Conservation (phyloP, 140 eudicot species). For the Ambrosia hybrid region DNA sequence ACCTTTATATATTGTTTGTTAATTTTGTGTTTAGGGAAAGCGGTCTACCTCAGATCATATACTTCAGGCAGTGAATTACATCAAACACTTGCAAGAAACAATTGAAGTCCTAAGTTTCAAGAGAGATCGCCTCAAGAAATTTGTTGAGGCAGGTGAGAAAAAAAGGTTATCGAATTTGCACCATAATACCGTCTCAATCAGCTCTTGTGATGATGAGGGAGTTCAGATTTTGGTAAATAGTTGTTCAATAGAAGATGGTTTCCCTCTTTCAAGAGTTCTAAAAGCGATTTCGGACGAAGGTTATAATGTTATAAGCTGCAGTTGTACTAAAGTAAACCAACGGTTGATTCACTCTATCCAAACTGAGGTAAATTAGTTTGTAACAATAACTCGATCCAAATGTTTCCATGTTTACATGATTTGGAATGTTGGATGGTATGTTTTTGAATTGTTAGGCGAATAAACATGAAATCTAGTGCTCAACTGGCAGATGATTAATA, state of each 20-base stretch:
- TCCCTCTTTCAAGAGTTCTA: constrained; percentile 52
- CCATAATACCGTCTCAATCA: constrained; percentile 36
- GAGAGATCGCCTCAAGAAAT: constrained; percentile 47
- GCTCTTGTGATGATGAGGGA: constrained; percentile 29
- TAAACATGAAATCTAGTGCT: constrained; percentile 9
- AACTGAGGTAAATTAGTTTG: constrained; percentile 46
- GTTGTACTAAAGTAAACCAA: constrained; percentile 43
- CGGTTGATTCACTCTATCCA: constrained; percentile 47
- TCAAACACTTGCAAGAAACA: constrained; percentile 46
- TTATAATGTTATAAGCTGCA: constrained; percentile 35
- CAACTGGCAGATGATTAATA: background rate
- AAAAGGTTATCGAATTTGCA: too few relatives aligned
- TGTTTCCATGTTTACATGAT: constrained; percentile 1
- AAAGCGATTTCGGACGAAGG: constrained; percentile 40
- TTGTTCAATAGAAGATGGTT: constrained; percentile 39
- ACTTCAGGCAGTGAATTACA: constrained; percentile 57
- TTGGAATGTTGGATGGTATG: background rate
- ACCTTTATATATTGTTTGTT: background rate
- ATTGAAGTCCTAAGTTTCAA: constrained; percentile 34
- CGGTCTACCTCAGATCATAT: constrained; percentile 65
- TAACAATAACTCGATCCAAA: background rate
- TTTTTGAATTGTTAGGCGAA: background rate
- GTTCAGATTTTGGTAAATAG: constrained; percentile 48
- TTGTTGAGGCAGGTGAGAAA: background rate
- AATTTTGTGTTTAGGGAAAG: constrained; percentile 48